Base-by-base conservation (phyloP, 257 asterid species). In the Sherardia arvensis region DNA sequence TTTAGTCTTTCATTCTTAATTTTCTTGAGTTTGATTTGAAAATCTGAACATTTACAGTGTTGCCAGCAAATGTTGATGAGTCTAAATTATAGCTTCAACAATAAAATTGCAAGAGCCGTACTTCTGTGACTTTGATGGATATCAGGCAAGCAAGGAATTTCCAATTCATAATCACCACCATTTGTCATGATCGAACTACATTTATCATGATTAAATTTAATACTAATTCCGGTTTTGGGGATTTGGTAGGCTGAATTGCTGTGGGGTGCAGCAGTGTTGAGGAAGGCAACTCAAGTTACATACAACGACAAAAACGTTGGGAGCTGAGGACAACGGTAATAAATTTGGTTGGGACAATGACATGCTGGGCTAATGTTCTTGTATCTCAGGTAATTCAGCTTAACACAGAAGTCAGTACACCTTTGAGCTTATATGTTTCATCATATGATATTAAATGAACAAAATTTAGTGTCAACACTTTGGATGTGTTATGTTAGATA, bases 261-360 rank as follows among this genome's bases (percentile, higher is more conserved):
- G 53, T 93, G 99, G 99, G 97, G 89, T 62, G 97, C 97, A 67
- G 96, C 96, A 32, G 90, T 97, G 99, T 73, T 93, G 14, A 75
- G 96, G 30, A 85, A 91, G 73, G 97, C 99, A n/a, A 70, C 99
- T 6, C 80, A 79, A 18, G 65, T 68, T 93, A 93, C 88, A 60
- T 93, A 66, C 90, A 67, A 74, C 84, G 87, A 93, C 66, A 85
- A 88, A 90, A 73, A 84, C 94, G 28, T 77, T 93, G 1, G 99
- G 99, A 6, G 96, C 96, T 0, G 95, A 84, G 25, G 99, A 93
- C 72, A 90, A 80, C 36, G 84, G 81, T 17, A 82, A 93, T 36
- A 97, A 93, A 75, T 93, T 93, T 26, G 99, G 99, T 18, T 93
- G 99, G 97, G 99, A 93, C 79, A 90, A 93, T 69, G 90, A 93